These are phyloP conservation scores for Endoconidiophora polonica DNA, from an alignment of 2,329 filamentous ascomycete species.

Conservation along the genomic window DNA sequence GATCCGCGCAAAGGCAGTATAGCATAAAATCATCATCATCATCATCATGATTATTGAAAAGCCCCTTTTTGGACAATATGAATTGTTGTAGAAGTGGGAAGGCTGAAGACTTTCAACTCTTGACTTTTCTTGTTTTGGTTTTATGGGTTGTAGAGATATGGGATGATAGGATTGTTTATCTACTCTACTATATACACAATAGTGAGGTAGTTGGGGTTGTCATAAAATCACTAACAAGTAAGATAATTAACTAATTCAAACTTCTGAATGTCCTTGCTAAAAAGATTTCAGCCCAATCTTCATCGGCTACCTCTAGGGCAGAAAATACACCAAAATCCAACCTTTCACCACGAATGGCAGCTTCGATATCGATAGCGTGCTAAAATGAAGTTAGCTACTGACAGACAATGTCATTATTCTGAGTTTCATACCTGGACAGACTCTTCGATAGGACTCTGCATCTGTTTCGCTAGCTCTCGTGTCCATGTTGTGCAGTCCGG, in stretches of 20 bases:
- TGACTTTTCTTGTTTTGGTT: too few relatives aligned
- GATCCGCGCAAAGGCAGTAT: too few relatives aligned
- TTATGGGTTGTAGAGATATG: too few relatives aligned
- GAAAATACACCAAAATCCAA: conserved; percentile 8
- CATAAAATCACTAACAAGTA: not conserved
- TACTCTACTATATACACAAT: too few relatives aligned
- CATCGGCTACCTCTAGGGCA: not conserved
- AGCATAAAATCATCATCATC: too few relatives aligned
- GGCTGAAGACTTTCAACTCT: too few relatives aligned
- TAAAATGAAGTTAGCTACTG: not conserved
- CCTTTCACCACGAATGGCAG: conserved; percentile 1
- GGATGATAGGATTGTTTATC: too few relatives aligned
- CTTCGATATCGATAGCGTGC: conserved; percentile 10
- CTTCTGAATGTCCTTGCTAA: not conserved
- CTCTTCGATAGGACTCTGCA: not conserved
- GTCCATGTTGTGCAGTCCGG: not conserved
- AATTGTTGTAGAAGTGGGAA: too few relatives aligned
- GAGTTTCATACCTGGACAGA: not conserved
- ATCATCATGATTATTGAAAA: too few relatives aligned
- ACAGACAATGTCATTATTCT: not conserved
- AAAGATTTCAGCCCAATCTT: not conserved
- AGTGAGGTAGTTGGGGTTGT: too few relatives aligned
- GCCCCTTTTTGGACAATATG: too few relatives aligned
- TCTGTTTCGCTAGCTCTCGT: not conserved
- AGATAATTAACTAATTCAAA: not conserved